Evolutionary conservation across 257 asterid species (phyloP).

Genomic region (Penstemon barbatus): DNA sequence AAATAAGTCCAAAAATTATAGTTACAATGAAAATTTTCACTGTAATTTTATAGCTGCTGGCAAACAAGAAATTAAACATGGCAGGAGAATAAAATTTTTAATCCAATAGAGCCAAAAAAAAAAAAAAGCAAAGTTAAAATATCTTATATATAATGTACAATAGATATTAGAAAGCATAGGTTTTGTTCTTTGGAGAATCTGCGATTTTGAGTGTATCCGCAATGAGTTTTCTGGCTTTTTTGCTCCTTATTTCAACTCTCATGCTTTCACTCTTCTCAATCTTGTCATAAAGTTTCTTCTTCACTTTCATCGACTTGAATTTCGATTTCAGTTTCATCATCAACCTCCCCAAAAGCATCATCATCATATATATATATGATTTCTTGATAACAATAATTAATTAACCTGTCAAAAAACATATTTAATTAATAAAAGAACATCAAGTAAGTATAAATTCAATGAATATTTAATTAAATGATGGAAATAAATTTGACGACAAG

Average conservation of each 20-base stretch:
- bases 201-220: constrained; percentile 74
- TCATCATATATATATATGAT: constrained; percentile 25
- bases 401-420: neutral
- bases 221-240: constrained; percentile 70
- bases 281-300: constrained; percentile 55
- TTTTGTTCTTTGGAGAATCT: constrained; percentile 73
- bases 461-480: neutral
- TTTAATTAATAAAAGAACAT: neutral
- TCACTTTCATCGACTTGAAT: constrained; percentile 37
- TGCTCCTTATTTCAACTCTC: constrained; percentile 78
- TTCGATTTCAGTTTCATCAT: constrained; percentile 55
- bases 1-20: too few species aligned
- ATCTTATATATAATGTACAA: too few species aligned
- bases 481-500: neutral
- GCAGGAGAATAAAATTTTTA: too few species aligned
- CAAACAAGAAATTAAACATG: too few species aligned
- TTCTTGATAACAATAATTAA: neutral
- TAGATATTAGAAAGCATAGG: constrained; percentile 42
- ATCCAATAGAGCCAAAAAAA: too few species aligned
- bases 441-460: neutral
- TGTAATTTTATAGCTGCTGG: too few species aligned
- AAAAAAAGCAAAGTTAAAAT: too few species aligned
- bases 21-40: too few species aligned
- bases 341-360: constrained; percentile 50
- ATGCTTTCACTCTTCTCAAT: constrained; percentile 86